Base-by-base conservation (phyloP, 192 early-diverging fungal species). In the Funneliformis geosporum region DNA sequence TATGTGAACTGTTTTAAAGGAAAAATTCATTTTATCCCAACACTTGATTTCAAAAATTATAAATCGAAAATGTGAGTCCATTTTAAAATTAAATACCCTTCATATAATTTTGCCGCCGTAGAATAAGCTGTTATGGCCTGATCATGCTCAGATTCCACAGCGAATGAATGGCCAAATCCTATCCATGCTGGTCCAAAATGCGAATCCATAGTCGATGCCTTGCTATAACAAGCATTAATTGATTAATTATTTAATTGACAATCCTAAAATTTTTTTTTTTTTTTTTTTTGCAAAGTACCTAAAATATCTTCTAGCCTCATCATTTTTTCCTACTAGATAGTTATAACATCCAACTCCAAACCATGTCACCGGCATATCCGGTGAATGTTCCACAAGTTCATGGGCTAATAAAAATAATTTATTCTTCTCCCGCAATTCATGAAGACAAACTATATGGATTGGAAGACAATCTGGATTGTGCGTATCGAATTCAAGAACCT, bases 291-390 rank as follows among this genome's bases (percentile, higher is more conserved):
- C 11, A 72, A 16, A 50, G 2, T 46, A 72, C 70, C 21, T 72
- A 72, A 72, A 75, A 62, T 75, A 75, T 25, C 55, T 75, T 72
- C 92, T 76, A 0, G 95, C 92, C 44, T 93, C 93, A 2, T 82
- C 68, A 67, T 90, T 84, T 25, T 92, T 85, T 25, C 86, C 81
- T 42, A 88, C 89, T 46, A 87, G 76, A 28, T 88, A 88, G 65
- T 96, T 92, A 80, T 96, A 96, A 8, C 87, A 85, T n/a, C 93
- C 95, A 4, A 96, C 92, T 1, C 91, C 90, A 79, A 88, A 93
- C 93, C 94, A 96, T 4, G 93, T 84, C 0, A 91, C 84, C 0
- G 89, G 82, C 4, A 80, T 74, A 62, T 89, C 85, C 14, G 94
- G 89, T 28, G 87, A 89, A 10, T 84, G 80, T 62, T 93, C 86